These are phyloP conservation scores for Cydonia oblonga DNA, from an alignment of 331 rosid species.

Conservation along the genomic window DNA sequence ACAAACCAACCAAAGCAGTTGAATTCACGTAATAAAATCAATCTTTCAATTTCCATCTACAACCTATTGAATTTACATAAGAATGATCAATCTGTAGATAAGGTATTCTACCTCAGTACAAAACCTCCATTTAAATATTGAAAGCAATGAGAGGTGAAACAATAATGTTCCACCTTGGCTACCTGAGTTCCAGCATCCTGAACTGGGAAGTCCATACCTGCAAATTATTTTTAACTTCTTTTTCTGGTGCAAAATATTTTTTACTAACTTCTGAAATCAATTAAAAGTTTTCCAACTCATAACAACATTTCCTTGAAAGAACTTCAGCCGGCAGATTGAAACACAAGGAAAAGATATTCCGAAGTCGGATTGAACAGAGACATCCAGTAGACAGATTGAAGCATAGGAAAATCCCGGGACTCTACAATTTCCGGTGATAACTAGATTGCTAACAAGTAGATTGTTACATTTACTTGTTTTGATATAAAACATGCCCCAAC, in stretches of 20 bases:
- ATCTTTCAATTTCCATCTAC: too few relatives aligned
- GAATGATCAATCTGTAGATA: too few relatives aligned
- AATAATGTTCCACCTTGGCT: too few relatives aligned
- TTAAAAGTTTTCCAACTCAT: neutral
- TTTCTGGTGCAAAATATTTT: neutral
- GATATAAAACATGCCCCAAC: slow-evolving; percentile 36
- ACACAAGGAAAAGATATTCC: neutral
- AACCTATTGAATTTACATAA: too few relatives aligned
- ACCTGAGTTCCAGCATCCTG: neutral
- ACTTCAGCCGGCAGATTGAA: neutral
- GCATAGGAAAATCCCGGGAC: neutral
- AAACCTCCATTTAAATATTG: neutral
- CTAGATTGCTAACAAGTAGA: slow-evolving; percentile 11
- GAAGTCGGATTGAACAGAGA: too few relatives aligned
- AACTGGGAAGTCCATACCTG: neutral
- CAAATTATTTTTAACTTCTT: neutral
- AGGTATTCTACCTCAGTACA: too few relatives aligned
- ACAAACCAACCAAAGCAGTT: too few relatives aligned
- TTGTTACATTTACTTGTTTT: neutral
- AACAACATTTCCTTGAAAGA: neutral
- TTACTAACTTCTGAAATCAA: neutral
- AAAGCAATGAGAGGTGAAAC: neutral
- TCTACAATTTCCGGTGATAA: neutral
- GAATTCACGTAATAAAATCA: too few relatives aligned
- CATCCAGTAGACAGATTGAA: neutral